Percentiles rank a stretch among this genome's conserved stretches.
phyloP scores from a whole-genome alignment of 2,329 filamentous ascomycete species.

The Colletotrichum brevisporum region DNA sequence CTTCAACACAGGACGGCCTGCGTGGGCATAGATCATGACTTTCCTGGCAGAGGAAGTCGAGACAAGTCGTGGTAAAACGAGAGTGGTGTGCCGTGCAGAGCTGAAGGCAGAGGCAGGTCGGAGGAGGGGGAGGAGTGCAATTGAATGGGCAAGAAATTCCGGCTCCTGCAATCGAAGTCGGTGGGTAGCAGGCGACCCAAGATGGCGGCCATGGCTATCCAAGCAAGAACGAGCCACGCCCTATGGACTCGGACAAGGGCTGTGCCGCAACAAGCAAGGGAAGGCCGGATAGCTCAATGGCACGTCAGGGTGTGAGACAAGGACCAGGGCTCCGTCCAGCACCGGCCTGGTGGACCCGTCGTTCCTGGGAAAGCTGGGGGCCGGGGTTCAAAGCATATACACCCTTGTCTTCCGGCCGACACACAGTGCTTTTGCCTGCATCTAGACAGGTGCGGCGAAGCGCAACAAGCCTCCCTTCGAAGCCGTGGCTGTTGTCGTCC shows the following conservation, averaged over 20 bases:
- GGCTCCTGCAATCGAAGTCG: constrained; percentile 29
- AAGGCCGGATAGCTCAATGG: constrained; percentile 37
- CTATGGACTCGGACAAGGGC: constrained; percentile 25
- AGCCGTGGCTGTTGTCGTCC: constrained; percentile 31
- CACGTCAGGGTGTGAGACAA: constrained; percentile 37
- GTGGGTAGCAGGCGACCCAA: constrained; percentile 30
- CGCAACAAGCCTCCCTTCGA: constrained; percentile 26
- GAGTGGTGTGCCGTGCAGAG: constrained; percentile 19
- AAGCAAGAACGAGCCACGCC: constrained; percentile 31
- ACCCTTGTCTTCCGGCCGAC: constrained; percentile 15
- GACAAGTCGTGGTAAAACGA: background rate
- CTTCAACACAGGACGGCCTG: constrained; percentile 15
- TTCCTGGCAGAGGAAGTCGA: background rate
- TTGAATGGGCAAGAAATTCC: constrained; percentile 36
- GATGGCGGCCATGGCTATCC: constrained; percentile 29
- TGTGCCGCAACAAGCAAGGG: constrained; percentile 41
- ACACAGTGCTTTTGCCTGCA: constrained; percentile 33
- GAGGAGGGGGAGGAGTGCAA: constrained; percentile 18
- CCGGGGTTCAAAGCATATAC: constrained; percentile 27
- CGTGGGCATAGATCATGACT: background rate
- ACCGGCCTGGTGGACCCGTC: constrained; percentile 36
- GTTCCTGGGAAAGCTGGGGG: constrained; percentile 39
- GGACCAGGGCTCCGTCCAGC: constrained; percentile 34
- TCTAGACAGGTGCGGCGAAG: constrained; percentile 35
- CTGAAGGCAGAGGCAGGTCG: constrained; percentile 1